These are phyloP conservation scores for Groenewaldozyma sp. DNA, from an alignment of 1,139 yeast genomes.

Conservation along the genomic window DNA sequence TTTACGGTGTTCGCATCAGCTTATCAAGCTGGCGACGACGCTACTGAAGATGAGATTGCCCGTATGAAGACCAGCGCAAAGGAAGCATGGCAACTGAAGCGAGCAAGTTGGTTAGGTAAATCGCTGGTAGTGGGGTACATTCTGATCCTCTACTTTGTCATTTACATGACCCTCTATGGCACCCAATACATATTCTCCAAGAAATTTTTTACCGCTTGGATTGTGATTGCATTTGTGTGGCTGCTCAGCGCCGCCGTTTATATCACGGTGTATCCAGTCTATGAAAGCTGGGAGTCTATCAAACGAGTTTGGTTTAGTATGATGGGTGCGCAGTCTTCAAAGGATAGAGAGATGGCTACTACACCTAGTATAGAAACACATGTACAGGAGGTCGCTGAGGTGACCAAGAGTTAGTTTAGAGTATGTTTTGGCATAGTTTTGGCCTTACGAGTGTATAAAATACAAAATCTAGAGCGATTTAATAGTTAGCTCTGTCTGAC, in stretches of 20 bases:
- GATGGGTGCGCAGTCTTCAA: too few relatives aligned
- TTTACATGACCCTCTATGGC: conserved; percentile 12
- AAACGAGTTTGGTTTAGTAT: too few relatives aligned
- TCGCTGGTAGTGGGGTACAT: conserved; percentile 3
- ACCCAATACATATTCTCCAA: conserved; percentile 10
- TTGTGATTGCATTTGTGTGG: conserved; percentile 9
- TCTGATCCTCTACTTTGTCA: conserved; percentile 5
- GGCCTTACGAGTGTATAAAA: too few relatives aligned
- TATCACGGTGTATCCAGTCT: conserved; percentile 8
- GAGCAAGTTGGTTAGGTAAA: conserved; percentile 2
- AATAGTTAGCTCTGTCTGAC: too few relatives aligned
- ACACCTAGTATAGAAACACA: too few relatives aligned
- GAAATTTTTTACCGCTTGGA: conserved; percentile 12
- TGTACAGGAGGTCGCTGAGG: too few relatives aligned
- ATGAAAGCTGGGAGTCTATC: conserved; percentile 7
- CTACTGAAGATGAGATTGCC: conserved; percentile 7
- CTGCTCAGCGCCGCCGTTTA: conserved; percentile 6
- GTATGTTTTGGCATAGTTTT: too few relatives aligned
- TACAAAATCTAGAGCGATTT: too few relatives aligned
- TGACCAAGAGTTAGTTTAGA: too few relatives aligned
- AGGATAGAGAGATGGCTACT: too few relatives aligned
- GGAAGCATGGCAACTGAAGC: not conserved
- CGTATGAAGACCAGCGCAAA: conserved; percentile 4
- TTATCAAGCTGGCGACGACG: conserved; percentile 48
- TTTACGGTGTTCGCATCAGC: conserved; percentile 54